Evolutionary conservation across 2,329 filamentous ascomycete species (phyloP).

Genomic region (Colletotrichum liriopes): DNA sequence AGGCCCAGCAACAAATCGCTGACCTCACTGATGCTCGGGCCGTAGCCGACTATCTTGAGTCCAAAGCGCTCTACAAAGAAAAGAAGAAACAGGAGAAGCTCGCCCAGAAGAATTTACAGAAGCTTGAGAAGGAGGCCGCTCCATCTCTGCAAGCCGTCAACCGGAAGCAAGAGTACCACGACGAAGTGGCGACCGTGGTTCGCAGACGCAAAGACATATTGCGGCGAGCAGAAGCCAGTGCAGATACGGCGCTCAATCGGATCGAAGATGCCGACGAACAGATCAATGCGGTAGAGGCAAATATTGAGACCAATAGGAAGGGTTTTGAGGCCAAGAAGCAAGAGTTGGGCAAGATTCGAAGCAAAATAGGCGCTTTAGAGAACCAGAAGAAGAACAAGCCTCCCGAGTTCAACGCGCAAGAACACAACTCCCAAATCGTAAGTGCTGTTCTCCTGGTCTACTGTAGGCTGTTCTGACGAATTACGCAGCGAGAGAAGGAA

Average conservation of each 20-base stretch:
- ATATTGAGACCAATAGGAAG: conserved; percentile 67
- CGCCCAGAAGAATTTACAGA: conserved; percentile 70
- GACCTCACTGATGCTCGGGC: conserved; percentile 77
- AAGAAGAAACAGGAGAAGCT: conserved; percentile 70
- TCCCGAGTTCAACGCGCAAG: conserved; percentile 76
- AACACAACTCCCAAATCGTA: conserved; percentile 82
- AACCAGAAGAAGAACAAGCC: conserved; percentile 74
- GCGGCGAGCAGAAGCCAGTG: conserved; percentile 67
- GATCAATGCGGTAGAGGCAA: conserved; percentile 52
- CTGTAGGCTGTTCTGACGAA: conserved; percentile 46
- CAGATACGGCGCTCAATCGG: conserved; percentile 60
- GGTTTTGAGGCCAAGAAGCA: conserved; percentile 65
- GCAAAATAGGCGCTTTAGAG: conserved; percentile 75
- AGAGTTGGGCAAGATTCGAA: conserved; percentile 65
- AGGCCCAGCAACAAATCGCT: conserved; percentile 75
- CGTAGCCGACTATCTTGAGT: conserved; percentile 75
- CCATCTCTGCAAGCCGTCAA: conserved; percentile 81
- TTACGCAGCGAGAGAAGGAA: conserved; percentile 71
- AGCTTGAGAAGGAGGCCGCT: conserved; percentile 71
- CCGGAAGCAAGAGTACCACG: conserved; percentile 77
- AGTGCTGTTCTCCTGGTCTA: conserved; percentile 50
- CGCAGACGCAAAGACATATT: conserved; percentile 69
- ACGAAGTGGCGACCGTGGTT: conserved; percentile 70
- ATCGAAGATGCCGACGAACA: conserved; percentile 53
- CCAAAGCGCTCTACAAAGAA: conserved; percentile 62